Conservation (phyloP, 2,329 filamentous ascomycete genomes). For the Aspergillus sp. region DNA sequence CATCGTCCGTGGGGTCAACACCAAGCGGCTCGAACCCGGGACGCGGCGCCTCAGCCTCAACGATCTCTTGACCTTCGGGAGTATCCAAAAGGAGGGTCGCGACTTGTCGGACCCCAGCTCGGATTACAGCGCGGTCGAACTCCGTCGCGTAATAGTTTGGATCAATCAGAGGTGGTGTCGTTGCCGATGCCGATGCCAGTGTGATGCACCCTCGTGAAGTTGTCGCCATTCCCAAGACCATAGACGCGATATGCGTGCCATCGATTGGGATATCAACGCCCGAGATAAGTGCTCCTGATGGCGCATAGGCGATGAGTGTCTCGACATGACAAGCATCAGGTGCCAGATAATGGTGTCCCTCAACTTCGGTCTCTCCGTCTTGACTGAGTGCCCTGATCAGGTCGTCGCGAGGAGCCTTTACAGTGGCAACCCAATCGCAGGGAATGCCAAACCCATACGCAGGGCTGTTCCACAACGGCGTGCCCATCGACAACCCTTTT, state of each 20-base stretch:
- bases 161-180: conserved; percentile 25
- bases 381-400: conserved; percentile 1
- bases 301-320: conserved; percentile 24
- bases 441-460: conserved; percentile 40
- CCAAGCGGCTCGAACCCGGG: neutral
- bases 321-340: conserved; percentile 10
- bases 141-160: conserved; percentile 32
- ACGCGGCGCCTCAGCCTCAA: conserved; percentile 20
- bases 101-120: conserved; percentile 18
- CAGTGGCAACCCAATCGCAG: conserved; percentile 37
- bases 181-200: conserved; percentile 17
- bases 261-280: conserved; percentile 18
- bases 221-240: conserved; percentile 19
- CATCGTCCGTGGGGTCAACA: conserved; percentile 3
- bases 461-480: conserved; percentile 17
- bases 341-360: neutral
- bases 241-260: conserved; percentile 23
- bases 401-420: neutral
- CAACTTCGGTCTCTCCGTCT: neutral
- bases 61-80: conserved; percentile 10
- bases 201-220: conserved; percentile 24
- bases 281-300: conserved; percentile 16
- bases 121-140: conserved; percentile 20
- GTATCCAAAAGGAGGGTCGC: conserved; percentile 11
- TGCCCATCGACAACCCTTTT: neutral